Base-by-base conservation (phyloP, 2,329 filamentous ascomycete genomes). In the Aspergillus intermedius region DNA sequence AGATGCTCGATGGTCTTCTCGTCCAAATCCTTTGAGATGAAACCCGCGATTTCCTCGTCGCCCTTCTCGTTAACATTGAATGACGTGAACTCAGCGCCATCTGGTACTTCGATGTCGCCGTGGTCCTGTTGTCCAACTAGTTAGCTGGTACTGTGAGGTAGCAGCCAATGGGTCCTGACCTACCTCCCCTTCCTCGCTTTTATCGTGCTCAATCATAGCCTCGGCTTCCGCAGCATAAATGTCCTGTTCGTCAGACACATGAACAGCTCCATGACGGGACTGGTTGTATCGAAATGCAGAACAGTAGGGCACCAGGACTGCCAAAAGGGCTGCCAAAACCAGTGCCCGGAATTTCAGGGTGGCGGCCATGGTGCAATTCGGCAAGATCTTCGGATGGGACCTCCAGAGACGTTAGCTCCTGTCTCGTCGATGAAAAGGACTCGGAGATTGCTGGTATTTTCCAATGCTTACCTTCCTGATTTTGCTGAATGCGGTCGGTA, bases 31-130 rank as follows among this genome's bases (percentile, higher is more conserved):
- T 50, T 35, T 12, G 51, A 42, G 19, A 53, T 53, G 28, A 53
- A 53, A 10, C 48, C 51, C 1, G 51, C 21, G 4, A 53, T 50
- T 44, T 53, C 51, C 40, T 49, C 51, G 30, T 43, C 23, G n/a
- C 44, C 48, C 12, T 50, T 22, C 17, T 47, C 44, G 35, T 47
- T 53, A 2, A 53, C 44, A 0, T 34, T 40, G 25, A 53, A 53
- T 28, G 51, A 50, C 4, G 51, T 50, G 44, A 49, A 53, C 8
- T 44, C 23, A 32, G 51, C 44, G 19, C 51, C 51, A 47, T 50
- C 41, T 3, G 51, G 51, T 42, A 50, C 46, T 3, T 40, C 25
- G 35, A 50, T 53, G 6, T 49, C 40, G 15, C 48, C 51, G 21
- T 53, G 51, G 40, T 44, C 48, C 51, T 50, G 40, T 47, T 43